Evolutionary conservation across 441 rosid species (phyloP).

Genomic region (Erodium chrysanthum): DNA sequence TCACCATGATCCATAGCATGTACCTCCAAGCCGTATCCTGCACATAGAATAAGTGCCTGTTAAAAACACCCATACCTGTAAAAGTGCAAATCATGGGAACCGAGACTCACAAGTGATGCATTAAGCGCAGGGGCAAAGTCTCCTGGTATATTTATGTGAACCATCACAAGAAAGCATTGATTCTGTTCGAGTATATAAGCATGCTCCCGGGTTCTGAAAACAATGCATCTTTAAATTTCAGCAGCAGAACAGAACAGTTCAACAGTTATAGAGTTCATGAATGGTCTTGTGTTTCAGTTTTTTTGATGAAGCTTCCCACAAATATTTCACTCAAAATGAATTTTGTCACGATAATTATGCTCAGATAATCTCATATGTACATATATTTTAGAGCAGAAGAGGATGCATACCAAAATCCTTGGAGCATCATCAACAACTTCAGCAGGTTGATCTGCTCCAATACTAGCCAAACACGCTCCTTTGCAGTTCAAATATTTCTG

Average conservation of each 20-base stretch:
- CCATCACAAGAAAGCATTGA: slow-evolving; percentile 84
- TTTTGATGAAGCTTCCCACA: neutral
- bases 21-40: too few relatives aligned
- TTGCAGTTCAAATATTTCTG: slow-evolving; percentile 77
- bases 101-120: slow-evolving; percentile 24
- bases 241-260: neutral
- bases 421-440: slow-evolving; percentile 88
- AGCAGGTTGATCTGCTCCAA: slow-evolving; percentile 88
- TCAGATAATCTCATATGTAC: too few relatives aligned
- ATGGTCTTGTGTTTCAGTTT: neutral
- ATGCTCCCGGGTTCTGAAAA: slow-evolving; percentile 76
- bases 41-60: too few relatives aligned
- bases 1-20: too few relatives aligned
- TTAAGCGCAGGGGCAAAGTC: slow-evolving; percentile 91
- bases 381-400: neutral
- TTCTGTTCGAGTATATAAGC: slow-evolving; percentile 66
- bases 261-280: neutral
- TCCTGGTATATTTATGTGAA: slow-evolving; percentile 62
- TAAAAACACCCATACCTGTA: neutral
- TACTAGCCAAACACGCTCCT: slow-evolving; percentile 69
- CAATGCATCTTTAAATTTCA: neutral
- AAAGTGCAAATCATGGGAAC: slow-evolving; percentile 2
- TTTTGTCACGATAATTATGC: too few relatives aligned
- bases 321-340: neutral
- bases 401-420: slow-evolving; percentile 51